Evolutionary conservation across 1,284 basidiomycete species (phyloP).

Genomic region (Golubevia sp.): DNA sequence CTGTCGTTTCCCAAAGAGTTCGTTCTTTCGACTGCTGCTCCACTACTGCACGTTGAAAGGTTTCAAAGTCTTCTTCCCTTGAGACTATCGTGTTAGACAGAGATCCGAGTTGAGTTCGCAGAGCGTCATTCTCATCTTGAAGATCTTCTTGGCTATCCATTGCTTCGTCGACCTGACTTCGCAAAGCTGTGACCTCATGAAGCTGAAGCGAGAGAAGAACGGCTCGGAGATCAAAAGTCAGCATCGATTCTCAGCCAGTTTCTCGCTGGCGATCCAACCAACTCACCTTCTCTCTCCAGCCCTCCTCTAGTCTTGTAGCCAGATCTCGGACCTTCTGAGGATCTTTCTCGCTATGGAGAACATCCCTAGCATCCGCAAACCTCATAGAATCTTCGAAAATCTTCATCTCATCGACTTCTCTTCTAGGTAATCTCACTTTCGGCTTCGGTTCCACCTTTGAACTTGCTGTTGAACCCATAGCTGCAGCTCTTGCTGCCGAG

Average conservation of each 20-base stretch:
- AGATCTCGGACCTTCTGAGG: slow-evolving; percentile 16
- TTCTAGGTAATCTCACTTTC: slow-evolving; percentile 10
- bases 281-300: slow-evolving; percentile 17
- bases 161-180: slow-evolving; percentile 7
- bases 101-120: slow-evolving; percentile 17
- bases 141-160: slow-evolving; percentile 26
- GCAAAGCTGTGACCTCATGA: slow-evolving; percentile 15
- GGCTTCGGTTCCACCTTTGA: not conserved
- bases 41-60: slow-evolving; percentile 5
- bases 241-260: not conserved
- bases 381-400: slow-evolving; percentile 22
- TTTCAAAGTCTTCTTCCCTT: slow-evolving; percentile 16
- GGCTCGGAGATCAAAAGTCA: not conserved
- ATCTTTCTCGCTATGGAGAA: slow-evolving; percentile 17
- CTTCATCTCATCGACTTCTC: slow-evolving; percentile 19
- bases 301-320: slow-evolving; percentile 21
- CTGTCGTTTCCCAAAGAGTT: slow-evolving; percentile 10
- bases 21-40: slow-evolving; percentile 6
- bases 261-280: not conserved
- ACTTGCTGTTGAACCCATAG: not conserved
- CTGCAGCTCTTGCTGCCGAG: not conserved
- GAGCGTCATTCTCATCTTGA: slow-evolving; percentile 25
- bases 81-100: slow-evolving; percentile 21
- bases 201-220: slow-evolving; percentile 11
- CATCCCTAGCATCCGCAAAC: slow-evolving; percentile 22